Conservation (phyloP, 2,329 filamentous ascomycete genomes). For the Fusarium newnesense region DNA sequence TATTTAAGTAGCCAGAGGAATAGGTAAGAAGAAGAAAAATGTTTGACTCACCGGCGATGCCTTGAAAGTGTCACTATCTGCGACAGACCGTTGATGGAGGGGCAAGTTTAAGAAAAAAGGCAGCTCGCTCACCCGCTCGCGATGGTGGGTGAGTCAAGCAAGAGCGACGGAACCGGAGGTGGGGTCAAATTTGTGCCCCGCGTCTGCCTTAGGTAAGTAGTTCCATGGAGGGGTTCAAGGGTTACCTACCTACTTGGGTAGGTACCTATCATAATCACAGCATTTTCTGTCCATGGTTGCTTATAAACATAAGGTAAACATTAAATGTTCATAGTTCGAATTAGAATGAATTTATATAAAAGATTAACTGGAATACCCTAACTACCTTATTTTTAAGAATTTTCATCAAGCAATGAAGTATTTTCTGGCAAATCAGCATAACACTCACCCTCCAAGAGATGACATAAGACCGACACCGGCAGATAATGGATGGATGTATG, state of each 20-base stretch:
- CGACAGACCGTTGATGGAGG: conserved; percentile 40
- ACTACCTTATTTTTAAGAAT: neutral
- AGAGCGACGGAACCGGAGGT: conserved; percentile 28
- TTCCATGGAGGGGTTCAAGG: neutral
- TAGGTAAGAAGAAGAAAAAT: neutral
- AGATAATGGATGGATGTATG: neutral
- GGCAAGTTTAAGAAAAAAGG: conserved; percentile 43
- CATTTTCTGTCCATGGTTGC: neutral
- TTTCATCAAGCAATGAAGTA: neutral
- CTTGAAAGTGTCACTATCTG: conserved; percentile 21
- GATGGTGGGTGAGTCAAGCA: conserved; percentile 47
- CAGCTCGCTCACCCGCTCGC: conserved; percentile 7
- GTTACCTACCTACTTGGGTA: neutral
- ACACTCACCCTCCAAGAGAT: neutral
- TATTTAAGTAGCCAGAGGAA: neutral
- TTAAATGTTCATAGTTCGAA: neutral
- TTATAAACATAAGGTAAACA: neutral
- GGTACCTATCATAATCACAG: neutral
- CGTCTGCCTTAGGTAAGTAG: conserved; percentile 3
- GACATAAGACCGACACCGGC: neutral
- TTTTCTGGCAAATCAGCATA: neutral
- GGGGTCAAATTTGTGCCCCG: conserved; percentile 42
- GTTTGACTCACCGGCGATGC: conserved; percentile 28
- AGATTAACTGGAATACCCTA: neutral
- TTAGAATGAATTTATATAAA: neutral